Conservation (phyloP, 306 rosid species). For the Lathyrus sativus region DNA sequence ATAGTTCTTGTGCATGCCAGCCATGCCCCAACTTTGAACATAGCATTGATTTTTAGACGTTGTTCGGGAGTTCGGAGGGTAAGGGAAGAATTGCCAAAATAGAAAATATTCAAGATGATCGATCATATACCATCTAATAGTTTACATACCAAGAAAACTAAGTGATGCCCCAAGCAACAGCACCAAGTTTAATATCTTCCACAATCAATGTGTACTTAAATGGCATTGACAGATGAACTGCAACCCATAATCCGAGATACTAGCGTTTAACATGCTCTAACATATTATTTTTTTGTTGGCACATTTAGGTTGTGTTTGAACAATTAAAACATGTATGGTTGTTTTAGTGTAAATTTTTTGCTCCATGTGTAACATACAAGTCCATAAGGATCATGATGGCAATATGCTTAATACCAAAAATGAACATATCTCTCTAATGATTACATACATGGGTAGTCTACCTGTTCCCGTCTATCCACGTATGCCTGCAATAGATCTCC, state of each 20-base stretch:
- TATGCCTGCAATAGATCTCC: constrained; percentile 94
- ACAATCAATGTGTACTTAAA: constrained; percentile 13
- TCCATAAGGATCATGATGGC: constrained; percentile 11
- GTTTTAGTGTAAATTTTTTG: constrained; percentile 14
- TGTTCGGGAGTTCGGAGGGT: background rate
- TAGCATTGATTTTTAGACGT: background rate
- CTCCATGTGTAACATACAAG: constrained; percentile 19
- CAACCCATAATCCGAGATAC: constrained; percentile 29
- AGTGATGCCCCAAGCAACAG: background rate
- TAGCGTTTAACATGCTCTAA: constrained; percentile 12
- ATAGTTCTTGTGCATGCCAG: background rate
- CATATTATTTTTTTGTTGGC: background rate
- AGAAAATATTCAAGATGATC: constrained; percentile 8
- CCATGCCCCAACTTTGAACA: constrained; percentile 9
- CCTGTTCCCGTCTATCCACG: constrained; percentile 99
- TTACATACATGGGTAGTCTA: constrained; percentile 49
- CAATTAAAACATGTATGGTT: constrained; percentile 3
- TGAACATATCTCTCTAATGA: constrained; percentile 23
- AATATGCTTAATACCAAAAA: constrained; percentile 24
- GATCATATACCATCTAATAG: constrained; percentile 15
- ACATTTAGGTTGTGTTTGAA: constrained; percentile 13
- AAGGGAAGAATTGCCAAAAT: background rate
- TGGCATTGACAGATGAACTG: constrained; percentile 13
- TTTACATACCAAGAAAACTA: background rate
- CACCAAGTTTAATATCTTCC: constrained; percentile 25